Base-by-base conservation (phyloP, 1,139 yeast genomes). In the Nematodospora anomalae region DNA sequence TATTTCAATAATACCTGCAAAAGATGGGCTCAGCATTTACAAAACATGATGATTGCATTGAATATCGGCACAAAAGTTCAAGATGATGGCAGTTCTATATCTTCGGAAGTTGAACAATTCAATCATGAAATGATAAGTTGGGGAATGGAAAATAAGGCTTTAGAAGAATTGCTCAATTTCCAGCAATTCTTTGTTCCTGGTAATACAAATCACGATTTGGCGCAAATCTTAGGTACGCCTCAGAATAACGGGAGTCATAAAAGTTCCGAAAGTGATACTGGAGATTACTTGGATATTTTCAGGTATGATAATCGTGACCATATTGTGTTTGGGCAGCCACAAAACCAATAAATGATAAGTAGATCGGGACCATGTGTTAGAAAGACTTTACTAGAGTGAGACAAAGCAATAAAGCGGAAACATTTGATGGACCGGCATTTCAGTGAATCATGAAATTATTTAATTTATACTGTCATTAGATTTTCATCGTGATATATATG, bases 81-180 rank as follows among this genome's bases (percentile, higher is more conserved):
- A 20, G 32, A 28, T 10, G 12, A 15, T 14, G 16, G 40, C 3
- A 20, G 27, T 16, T 32, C 42, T 6, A 30, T 41, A 14, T 25
- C 26, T 21, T 29, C 42, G 2, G 45, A 41, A 29, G 29, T 31
- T 16, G 40, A 35, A 20, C 36, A 34, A 20, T 43, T 43, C 25
- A 44, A 42, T 42, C 35, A 42, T 33, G 45, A 44, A 26, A 36
- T 44, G 35, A 31, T 44, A 6, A 32, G 37, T 35, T 43, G 44
- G 44, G 33, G 36, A n/a, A 35, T 20, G 12, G 42, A 44, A 12
- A 39, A 40, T 22, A 40, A 40, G 29, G 44, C 41, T 7, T 35
- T 44, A n/a, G 45, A 44, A 35, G 43, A 43, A 21, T 30, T 44
- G 33, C 18, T 42, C n/a, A 44, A 44, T 29, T 44, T 44, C 21